Evolutionary conservation across 2,329 filamentous ascomycete species (phyloP), one percentile per base, ranked within the genome.

Genomic region (Diatrype stigma): DNA sequence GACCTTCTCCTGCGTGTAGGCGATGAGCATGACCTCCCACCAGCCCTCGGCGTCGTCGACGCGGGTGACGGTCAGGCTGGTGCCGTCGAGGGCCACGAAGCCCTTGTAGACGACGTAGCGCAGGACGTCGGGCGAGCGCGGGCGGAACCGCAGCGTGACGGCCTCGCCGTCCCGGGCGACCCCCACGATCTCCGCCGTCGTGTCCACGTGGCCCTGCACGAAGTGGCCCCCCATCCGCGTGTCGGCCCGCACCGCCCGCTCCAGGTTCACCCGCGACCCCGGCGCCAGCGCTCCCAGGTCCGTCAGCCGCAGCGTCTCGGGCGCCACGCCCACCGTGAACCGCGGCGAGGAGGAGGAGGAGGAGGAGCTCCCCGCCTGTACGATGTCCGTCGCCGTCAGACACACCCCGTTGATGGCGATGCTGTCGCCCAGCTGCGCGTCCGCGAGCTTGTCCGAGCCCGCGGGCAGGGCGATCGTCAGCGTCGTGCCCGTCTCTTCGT

Each of bases 141-240:
- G 92, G 67, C 80, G 76, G 69, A 99, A 85, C 35, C 93, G 82
- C 69, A 97, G 88, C 1, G 90, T 95, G 54, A 96, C 70, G 6
- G 94, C 90, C 72, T 97, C 96, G 51, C 93, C 91, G 70, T 99
- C 94, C 3, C 86, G 84, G 17, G 80, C 85, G 34, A 88, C 81
- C 42, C 81, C 80, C 37, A 86, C 66, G 54, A 99, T 88, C 42
- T 80, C 81, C 0, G 93, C 94, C 37, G 87, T 84, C 11, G 90
- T 93, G 71, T 99, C 95, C 54, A 99, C 93, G 70, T 99, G 94
- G 38, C 94, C 94, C 73, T 99, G 95, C 30, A 97, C 93, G 64
- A 97, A 96, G 73, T 99, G 94, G 0, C 94, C 94, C 45, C 95
- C 94, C 90, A 99, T 97, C 50, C 94, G 89, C 44, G 93, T 96